Conservation (phyloP, 1,284 basidiomycete species). For the Melampsora larici-populina region DNA sequence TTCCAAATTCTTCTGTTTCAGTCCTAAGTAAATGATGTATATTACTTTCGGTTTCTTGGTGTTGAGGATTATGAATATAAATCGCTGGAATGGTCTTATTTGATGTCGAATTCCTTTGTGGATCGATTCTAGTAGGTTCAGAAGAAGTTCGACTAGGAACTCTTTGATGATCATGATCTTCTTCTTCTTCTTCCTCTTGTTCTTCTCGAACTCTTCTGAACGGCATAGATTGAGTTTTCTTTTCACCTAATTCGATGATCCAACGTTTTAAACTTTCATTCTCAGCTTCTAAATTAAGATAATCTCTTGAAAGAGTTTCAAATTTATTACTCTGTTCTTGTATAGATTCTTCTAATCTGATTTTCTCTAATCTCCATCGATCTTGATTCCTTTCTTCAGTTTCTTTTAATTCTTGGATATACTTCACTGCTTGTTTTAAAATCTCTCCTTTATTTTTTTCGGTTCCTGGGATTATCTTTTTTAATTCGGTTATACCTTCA, state of each 20-base stretch:
- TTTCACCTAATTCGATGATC: slow-evolving; percentile 9
- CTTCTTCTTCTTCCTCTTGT: not conserved
- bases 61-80: no score
- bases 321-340: slow-evolving; percentile 45
- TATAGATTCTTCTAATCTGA: slow-evolving; percentile 76
- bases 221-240: not conserved
- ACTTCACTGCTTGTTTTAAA: slow-evolving; percentile 74
- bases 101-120: not conserved
- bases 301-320: not conserved
- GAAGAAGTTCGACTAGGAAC: not conserved
- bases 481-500: slow-evolving; percentile 88
- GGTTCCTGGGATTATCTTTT: slow-evolving; percentile 78
- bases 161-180: not conserved
- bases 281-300: not conserved
- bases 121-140: not conserved
- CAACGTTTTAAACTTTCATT: slow-evolving; percentile 15
- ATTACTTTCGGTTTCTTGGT: not conserved
- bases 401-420: slow-evolving; percentile 76
- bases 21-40: not conserved
- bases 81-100: not conserved
- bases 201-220: not conserved
- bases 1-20: not conserved
- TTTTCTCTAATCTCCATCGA: slow-evolving; percentile 82
- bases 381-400: no score
- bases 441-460: slow-evolving; percentile 88